phyloP scores from a whole-genome alignment of 2,329 filamentous ascomycete genomes.

The Pestalotiopsis fici region DNA sequence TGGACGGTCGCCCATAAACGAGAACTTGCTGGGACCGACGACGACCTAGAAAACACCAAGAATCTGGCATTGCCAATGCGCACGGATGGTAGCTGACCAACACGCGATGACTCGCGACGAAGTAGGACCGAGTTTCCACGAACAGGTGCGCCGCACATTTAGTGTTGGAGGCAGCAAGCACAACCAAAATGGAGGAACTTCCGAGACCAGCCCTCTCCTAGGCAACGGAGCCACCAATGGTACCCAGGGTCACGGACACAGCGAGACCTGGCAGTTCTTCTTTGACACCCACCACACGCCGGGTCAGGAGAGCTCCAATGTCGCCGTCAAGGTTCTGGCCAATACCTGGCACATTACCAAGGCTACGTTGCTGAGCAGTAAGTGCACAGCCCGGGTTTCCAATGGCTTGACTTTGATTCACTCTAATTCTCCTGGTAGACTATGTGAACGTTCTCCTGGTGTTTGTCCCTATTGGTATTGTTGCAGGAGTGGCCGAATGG shows the following conservation, averaged over 20 bases:
- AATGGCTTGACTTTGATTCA: background rate
- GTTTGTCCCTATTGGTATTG: constrained; percentile 72
- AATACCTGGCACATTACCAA: constrained; percentile 58
- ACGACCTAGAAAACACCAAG: background rate
- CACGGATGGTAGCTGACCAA: constrained; percentile 24
- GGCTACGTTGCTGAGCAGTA: constrained; percentile 60
- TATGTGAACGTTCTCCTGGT: constrained; percentile 72
- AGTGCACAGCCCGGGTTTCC: constrained; percentile 25
- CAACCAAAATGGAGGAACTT: constrained; percentile 23
- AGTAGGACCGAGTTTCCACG: constrained; percentile 28
- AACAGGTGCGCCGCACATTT: constrained; percentile 22
- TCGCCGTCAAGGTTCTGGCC: constrained; percentile 45
- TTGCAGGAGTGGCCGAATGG: constrained; percentile 64
- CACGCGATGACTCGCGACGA: constrained; percentile 24
- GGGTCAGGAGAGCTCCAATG: constrained; percentile 50
- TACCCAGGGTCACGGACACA: constrained; percentile 22
- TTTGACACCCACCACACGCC: constrained; percentile 52
- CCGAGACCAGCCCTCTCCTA: constrained; percentile 28
- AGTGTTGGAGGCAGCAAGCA: constrained; percentile 15
- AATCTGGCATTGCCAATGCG: constrained; percentile 1
- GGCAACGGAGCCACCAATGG: constrained; percentile 22
- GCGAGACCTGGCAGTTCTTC: constrained; percentile 42
- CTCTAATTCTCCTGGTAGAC: constrained; percentile 33
- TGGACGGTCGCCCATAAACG: background rate
- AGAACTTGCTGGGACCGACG: background rate